phyloP scores from a whole-genome alignment of 441 rosid species.

The Adansonia grandidieri region DNA sequence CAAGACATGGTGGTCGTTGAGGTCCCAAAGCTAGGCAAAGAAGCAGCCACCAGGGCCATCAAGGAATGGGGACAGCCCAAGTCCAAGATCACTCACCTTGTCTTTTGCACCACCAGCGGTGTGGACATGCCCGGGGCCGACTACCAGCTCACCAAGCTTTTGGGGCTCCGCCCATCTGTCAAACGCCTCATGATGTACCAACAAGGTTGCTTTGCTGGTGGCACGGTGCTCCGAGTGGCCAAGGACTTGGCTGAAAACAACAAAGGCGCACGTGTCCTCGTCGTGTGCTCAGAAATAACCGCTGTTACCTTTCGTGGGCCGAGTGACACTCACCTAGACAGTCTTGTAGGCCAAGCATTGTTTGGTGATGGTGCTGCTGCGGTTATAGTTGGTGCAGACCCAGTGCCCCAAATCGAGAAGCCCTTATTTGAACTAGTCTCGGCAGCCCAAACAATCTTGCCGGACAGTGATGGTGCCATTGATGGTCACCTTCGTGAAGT shows the following conservation, averaged over 20 bases:
- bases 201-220: slow-evolving; percentile 45
- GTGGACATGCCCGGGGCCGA: slow-evolving; percentile 53
- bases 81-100: slow-evolving; percentile 51
- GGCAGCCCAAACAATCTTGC: slow-evolving; percentile 35
- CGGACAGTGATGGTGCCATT: slow-evolving; percentile 40
- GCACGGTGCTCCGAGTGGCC: slow-evolving; percentile 44
- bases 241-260: slow-evolving; percentile 56
- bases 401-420: slow-evolving; percentile 29
- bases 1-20: slow-evolving; percentile 39
- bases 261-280: slow-evolving; percentile 42
- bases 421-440: slow-evolving; percentile 41
- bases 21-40: slow-evolving; percentile 21
- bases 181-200: slow-evolving; percentile 49
- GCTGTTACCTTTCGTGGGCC: slow-evolving; percentile 43
- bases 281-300: slow-evolving; percentile 44
- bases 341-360: slow-evolving; percentile 43
- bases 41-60: background rate
- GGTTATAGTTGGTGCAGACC: slow-evolving; percentile 47
- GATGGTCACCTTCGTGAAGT: slow-evolving; percentile 40
- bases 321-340: slow-evolving; percentile 33
- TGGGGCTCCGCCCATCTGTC: slow-evolving; percentile 40
- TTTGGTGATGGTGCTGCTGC: slow-evolving; percentile 52
- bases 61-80: slow-evolving; percentile 26
- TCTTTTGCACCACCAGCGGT: slow-evolving; percentile 47
- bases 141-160: slow-evolving; percentile 45